A percentile compares a stretch with the other conserved stretches of the same genome.
phyloP scores from a whole-genome alignment of 2,329 filamentous ascomycete genomes.

The Penicillium italicum region DNA sequence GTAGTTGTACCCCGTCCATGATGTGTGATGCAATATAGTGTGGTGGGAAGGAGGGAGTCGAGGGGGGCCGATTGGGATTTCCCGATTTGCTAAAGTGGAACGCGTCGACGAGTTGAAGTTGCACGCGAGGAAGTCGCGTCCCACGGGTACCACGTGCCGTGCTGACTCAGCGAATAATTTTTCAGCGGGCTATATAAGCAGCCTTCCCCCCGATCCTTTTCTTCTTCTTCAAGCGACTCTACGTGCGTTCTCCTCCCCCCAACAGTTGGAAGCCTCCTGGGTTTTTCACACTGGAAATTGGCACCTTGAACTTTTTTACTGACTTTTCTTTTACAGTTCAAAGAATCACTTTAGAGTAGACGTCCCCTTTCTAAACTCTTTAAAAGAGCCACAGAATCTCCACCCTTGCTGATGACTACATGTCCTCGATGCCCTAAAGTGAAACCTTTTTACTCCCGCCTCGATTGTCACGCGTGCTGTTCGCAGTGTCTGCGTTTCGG shows the following conservation, averaged over 20 bases:
- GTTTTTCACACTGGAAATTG: not conserved
- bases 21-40: constrained; percentile 17
- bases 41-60: constrained; percentile 12
- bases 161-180: constrained; percentile 1
- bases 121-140: constrained; percentile 1
- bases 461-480: constrained; percentile 38
- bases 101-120: constrained; percentile 23
- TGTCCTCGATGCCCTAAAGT: constrained; percentile 88
- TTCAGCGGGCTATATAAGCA: constrained; percentile 4
- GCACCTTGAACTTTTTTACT: constrained; percentile 8
- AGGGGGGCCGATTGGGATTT: constrained; percentile 15
- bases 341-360: constrained; percentile 99
- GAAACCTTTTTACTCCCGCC: constrained; percentile 61
- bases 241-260: constrained; percentile 9
- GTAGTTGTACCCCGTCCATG: constrained; percentile 72
- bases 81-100: constrained; percentile 34
- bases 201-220: constrained; percentile 1
- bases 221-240: constrained; percentile 14
- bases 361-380: constrained; percentile 85
- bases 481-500: constrained; percentile 41
- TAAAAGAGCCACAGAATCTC: constrained; percentile 86
- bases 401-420: constrained; percentile 90
- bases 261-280: not conserved
- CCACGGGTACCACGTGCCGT: not conserved
- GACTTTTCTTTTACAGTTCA: constrained; percentile 40